These are phyloP conservation scores for Persicaria maculosa DNA, from an alignment of 148 eudicot genomes.

Conservation along the genomic window DNA sequence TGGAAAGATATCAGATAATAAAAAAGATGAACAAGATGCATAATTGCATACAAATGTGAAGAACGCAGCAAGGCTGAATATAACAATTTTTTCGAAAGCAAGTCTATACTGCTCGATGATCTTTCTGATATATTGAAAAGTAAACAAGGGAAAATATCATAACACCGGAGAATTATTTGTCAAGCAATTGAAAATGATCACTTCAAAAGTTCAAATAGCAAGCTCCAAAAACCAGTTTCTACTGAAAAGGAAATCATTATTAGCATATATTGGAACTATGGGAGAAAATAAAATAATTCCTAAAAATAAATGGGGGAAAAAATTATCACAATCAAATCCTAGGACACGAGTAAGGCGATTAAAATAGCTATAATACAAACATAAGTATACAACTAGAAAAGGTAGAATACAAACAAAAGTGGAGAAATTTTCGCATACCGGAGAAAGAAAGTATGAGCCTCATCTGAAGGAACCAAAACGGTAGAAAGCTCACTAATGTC, in stretches of 20 bases:
- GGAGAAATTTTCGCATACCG: slow-evolving; percentile 29
- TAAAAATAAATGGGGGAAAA: neutral
- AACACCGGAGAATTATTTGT: neutral
- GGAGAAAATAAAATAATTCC: neutral
- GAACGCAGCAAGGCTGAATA: neutral
- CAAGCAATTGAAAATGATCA: neutral
- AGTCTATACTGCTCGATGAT: neutral
- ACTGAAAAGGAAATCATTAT: neutral
- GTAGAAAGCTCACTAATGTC: slow-evolving; percentile 43
- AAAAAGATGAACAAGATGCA: neutral
- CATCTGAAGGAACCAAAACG: slow-evolving; percentile 53
- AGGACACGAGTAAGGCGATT: neutral
- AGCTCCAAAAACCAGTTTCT: neutral
- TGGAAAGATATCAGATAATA: neutral
- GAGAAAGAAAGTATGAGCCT: slow-evolving; percentile 47
- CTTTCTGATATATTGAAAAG: neutral
- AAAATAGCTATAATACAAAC: neutral
- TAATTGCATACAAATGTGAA: neutral
- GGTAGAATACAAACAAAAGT: neutral
- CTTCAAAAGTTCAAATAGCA: neutral
- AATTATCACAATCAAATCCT: neutral
- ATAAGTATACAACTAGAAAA: slow-evolving; percentile 12
- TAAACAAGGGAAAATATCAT: neutral
- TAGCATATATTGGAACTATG: neutral
- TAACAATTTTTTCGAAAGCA: neutral